phyloP scores from a whole-genome alignment of 176 grass and related monocot species.

The Pontederia paniculata region DNA sequence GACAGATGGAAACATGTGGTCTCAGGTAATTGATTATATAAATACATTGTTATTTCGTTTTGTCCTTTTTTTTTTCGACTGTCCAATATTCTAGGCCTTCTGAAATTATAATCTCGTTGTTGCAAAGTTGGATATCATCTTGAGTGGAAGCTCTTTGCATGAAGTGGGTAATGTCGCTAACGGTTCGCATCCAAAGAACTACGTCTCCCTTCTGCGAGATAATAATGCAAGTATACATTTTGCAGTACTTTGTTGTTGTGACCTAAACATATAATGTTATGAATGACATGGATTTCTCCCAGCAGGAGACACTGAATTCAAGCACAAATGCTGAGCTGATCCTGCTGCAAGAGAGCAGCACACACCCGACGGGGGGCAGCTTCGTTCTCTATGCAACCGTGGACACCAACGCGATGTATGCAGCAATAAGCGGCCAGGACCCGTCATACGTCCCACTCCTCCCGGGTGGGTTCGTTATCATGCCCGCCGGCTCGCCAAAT shows the following conservation, averaged over 20 bases:
- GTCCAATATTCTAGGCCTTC: too few species aligned
- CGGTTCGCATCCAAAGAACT: slow-evolving; percentile 69
- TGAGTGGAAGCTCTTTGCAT: slow-evolving; percentile 58
- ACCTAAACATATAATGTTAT: neutral
- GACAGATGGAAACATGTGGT: slow-evolving; percentile 50
- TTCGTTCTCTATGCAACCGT: slow-evolving; percentile 66
- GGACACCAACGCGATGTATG: slow-evolving; percentile 52
- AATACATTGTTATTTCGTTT: neutral
- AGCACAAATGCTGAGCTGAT: slow-evolving; percentile 74
- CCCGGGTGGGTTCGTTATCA: slow-evolving; percentile 49
- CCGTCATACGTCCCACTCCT: slow-evolving; percentile 11
- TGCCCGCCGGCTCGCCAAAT: slow-evolving; percentile 38
- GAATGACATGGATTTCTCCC: neutral
- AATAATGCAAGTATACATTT: neutral
- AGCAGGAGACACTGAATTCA: slow-evolving; percentile 31
- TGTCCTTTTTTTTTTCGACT: neutral
- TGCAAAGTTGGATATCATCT: slow-evolving; percentile 77
- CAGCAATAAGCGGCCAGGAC: slow-evolving; percentile 92
- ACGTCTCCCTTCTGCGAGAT: slow-evolving; percentile 57
- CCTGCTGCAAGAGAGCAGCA: slow-evolving; percentile 92
- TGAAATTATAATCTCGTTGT: too few species aligned
- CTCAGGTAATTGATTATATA: slow-evolving; percentile 34
- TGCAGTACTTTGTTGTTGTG: neutral
- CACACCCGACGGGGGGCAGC: slow-evolving; percentile 57
- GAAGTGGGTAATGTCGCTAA: slow-evolving; percentile 58